phyloP scores from a whole-genome alignment of 1,284 basidiomycete species.

The Ustilago loliicola region DNA sequence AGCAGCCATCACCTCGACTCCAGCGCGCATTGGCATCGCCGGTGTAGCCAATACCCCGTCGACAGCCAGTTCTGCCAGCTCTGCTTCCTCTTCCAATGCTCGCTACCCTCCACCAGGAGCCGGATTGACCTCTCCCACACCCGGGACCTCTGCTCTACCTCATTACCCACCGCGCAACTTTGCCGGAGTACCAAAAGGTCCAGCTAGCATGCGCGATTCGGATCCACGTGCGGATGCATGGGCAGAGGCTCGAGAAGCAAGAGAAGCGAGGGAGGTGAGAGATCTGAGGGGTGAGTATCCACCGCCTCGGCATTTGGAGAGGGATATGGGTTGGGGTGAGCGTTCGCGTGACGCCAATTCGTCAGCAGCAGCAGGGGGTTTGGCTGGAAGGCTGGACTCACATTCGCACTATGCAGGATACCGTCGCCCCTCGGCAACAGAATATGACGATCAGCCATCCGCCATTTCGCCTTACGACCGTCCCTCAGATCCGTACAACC shows the following conservation, averaged over 20 bases:
- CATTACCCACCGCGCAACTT: conserved; percentile 35
- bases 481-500: conserved; percentile 28
- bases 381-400: conserved; percentile 21
- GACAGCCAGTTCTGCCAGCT: conserved; percentile 25
- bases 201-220: conserved; percentile 54
- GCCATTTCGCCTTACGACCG: conserved; percentile 31
- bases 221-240: conserved; percentile 24
- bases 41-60: conserved; percentile 36
- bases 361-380: conserved; percentile 7
- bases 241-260: conserved; percentile 28
- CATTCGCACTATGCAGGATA: conserved; percentile 23
- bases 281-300: background rate
- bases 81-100: conserved; percentile 15
- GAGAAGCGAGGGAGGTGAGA: conserved; percentile 16
- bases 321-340: conserved; percentile 42
- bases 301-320: background rate
- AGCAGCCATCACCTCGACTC: conserved; percentile 21
- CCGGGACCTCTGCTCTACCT: conserved; percentile 19
- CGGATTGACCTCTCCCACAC: conserved; percentile 30
- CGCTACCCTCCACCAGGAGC: conserved; percentile 13
- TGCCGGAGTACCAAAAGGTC: conserved; percentile 57
- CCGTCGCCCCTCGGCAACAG: conserved; percentile 35
- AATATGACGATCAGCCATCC: conserved; percentile 26
- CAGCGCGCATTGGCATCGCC: conserved; percentile 20
- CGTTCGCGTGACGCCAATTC: conserved; percentile 19